phyloP scores from a whole-genome alignment of 2,329 filamentous ascomycete genomes.

The Cladosporium colombiae region DNA sequence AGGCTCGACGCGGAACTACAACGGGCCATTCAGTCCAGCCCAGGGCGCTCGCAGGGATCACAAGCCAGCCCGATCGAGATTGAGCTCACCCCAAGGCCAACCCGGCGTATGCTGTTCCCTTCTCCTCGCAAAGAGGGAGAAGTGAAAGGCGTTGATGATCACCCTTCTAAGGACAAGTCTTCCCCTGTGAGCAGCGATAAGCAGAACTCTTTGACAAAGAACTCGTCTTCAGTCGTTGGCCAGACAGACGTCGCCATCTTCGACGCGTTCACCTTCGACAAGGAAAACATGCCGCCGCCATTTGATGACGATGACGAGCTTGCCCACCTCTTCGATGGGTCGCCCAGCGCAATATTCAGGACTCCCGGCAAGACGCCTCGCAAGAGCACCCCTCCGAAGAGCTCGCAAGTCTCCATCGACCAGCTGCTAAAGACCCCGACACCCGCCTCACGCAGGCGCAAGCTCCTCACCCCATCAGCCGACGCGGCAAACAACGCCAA shows the following conservation, averaged over 20 bases:
- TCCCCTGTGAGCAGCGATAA: conserved; percentile 17
- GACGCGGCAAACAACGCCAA: conserved; percentile 29
- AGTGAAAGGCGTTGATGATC: conserved; percentile 62
- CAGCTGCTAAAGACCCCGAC: conserved; percentile 51
- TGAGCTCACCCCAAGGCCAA: conserved; percentile 60
- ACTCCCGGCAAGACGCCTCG: conserved; percentile 54
- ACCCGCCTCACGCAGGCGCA: conserved; percentile 40
- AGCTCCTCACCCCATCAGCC: conserved; percentile 33
- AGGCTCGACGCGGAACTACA: conserved; percentile 44
- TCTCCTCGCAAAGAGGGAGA: conserved; percentile 69
- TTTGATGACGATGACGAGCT: conserved; percentile 52
- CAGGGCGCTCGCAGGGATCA: conserved; percentile 52
- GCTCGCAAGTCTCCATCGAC: conserved; percentile 43
- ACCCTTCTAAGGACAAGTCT: conserved; percentile 40
- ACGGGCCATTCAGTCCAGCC: conserved; percentile 63
- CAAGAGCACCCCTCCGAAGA: conserved; percentile 54
- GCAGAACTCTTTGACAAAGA: neutral
- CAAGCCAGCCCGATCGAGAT: conserved; percentile 52
- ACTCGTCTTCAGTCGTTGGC: conserved; percentile 16
- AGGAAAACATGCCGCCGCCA: conserved; percentile 57
- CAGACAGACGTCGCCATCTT: conserved; percentile 32
- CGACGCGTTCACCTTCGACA: conserved; percentile 50
- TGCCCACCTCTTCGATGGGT: conserved; percentile 67
- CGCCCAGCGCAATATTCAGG: conserved; percentile 57
- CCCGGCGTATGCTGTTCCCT: conserved; percentile 73